Conservation (phyloP, 1,284 basidiomycete genomes). For the Cystobasidium sp. region DNA sequence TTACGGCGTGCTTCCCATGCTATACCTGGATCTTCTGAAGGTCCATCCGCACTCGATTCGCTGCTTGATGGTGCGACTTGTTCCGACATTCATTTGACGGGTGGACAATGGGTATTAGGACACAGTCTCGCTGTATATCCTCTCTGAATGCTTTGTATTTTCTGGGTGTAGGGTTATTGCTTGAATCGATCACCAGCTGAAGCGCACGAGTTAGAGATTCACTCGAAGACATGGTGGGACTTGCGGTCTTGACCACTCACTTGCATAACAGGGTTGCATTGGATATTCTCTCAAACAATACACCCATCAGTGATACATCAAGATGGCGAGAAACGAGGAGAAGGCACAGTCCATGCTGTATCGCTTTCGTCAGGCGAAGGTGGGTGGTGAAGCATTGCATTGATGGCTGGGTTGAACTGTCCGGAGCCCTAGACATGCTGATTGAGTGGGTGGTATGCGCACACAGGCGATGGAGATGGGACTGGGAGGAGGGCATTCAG, state of each 20-base stretch:
- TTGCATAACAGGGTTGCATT: too few relatives aligned
- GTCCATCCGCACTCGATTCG: background rate
- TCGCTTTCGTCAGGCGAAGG: conserved; percentile 96
- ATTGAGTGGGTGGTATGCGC: background rate
- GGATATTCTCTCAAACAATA: background rate
- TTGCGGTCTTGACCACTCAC: too few relatives aligned
- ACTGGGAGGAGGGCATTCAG: conserved; percentile 71
- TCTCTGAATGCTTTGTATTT: too few relatives aligned
- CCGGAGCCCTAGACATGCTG: background rate
- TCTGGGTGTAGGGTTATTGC: too few relatives aligned
- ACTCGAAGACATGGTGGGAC: too few relatives aligned
- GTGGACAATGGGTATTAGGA: background rate
- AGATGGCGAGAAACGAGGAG: conserved; percentile 88
- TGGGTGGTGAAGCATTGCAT: conserved; percentile 57
- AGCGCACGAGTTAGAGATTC: too few relatives aligned
- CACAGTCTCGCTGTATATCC: too few relatives aligned
- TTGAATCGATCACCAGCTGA: too few relatives aligned
- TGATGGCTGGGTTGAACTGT: background rate
- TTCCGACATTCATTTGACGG: conserved; percentile 23
- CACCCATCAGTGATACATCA: background rate
- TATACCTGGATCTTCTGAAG: conserved; percentile 17
- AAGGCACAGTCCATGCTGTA: conserved; percentile 98
- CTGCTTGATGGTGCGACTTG: background rate
- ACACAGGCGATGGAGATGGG: conserved; percentile 70
- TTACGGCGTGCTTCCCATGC: conserved; percentile 37